Evolutionary conservation across 257 asterid species (phyloP), one percentile per base, ranked within the genome.

Genomic region (Euphrasia confusa): DNA sequence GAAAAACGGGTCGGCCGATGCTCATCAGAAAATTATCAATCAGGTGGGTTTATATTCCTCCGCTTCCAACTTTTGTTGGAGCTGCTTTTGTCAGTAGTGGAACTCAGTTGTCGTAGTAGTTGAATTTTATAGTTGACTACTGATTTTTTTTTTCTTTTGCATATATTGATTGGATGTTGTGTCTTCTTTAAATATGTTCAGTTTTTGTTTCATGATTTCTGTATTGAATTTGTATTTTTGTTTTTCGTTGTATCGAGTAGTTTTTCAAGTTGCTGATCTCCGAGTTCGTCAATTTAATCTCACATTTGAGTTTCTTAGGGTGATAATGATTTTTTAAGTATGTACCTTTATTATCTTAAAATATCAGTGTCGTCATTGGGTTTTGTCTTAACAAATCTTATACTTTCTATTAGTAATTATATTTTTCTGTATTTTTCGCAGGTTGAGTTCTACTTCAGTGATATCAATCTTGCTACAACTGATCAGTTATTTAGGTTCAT

Each of bases 401-500:
- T 21, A 18, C 13, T 7, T 21, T 53, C 7, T 15, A 33, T 53
- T 53, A 3, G 33, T 53, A 53, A 53, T 18, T 53, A 64, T 56
- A 39, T 60, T 28, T 27, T 27, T 47, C 17, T 57, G 18, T 63
- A 21, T 74, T 50, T 35, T 70, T 17, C 69, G 70, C 83, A 89
- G 97, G 95, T 90, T 67, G 97, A 90, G 68, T 90, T 80, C 76
- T 90, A 87, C 75, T 90, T 90, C 83, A 90, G 97, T 71, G 97
- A 90, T 66, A 74, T 87, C 68, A 90, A 90, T 79, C 79, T 90
- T 71, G 97, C 97, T 28, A 87, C 96, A n/a, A 90, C 97, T 59
- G 96, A 84, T 75, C 92, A 84, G 72, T 72, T 87, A 60, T 81
- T 78, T 69, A 72, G 79, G 77, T 68, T 76, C 71, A 90, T 90